Base-by-base conservation (phyloP, 768 basidiomycete species). In the Amanita phalloides region DNA sequence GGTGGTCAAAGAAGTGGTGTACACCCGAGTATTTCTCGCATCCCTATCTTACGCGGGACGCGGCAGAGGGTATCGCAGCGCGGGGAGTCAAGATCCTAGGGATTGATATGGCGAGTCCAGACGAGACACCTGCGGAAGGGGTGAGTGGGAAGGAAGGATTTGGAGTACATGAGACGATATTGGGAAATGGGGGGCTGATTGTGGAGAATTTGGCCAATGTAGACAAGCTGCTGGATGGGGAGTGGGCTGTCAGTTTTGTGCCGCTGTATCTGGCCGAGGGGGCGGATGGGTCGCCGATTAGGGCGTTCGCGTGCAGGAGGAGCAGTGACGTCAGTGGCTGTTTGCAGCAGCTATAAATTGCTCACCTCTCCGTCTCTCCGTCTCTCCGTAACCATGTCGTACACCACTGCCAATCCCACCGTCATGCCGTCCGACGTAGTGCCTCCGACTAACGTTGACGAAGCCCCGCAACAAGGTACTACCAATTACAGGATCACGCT, bases 191-290 rank as follows among this genome's bases (percentile, higher is more conserved):
- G 0, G 76, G 78, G 1, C 59, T 85, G 5, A 85, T 89, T 53
- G 84, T 76, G 28, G 86, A 89, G 68, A 90, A 89, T 56, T 52
- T 89, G 59, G 76, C 67, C 8, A 77, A 79, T 48, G 57, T 88
- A 50, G 74, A 73, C 28, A 55, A 55, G 44, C 59, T 86, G 30
- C 52, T 61, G 21, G 58, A 57, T 6, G 51, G 39, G 25, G 61
- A 65, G 20, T 72, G 68, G 60, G 66, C 71, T 49, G 76, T 84
- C 33, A 78, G 75, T 50, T 60, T 87, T 49, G 60, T 80, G 36
- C 85, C 85, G 0, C 60, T 89, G 46, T 78, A 70, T 21, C 49
- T 88, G n/a, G 75, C 71, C 1, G 50, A 43, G 20, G 43, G 10
- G 41, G 71, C 74, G 21, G 86, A 89, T 59, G 86, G 81, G 4